A percentile compares a stretch with the other conserved stretches of the same genome.
Evolutionary conservation across 1,284 basidiomycete genomes (phyloP).

Genomic region (Clitocybe nebularis): DNA sequence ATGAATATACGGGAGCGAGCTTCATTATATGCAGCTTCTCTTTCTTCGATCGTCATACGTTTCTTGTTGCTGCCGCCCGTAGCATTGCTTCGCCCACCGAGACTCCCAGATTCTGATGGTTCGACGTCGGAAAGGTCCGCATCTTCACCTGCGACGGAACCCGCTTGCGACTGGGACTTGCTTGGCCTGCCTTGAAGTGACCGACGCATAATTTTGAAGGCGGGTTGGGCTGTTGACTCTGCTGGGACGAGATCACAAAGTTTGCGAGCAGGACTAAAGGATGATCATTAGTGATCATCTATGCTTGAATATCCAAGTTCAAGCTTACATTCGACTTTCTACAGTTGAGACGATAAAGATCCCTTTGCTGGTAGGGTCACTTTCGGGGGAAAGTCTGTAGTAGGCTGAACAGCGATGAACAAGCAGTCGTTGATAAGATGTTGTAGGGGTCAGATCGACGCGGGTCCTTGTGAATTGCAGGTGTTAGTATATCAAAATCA

Average conservation of each 20-base stretch:
- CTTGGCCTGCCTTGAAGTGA: constrained; percentile 42
- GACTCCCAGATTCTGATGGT: constrained; percentile 73
- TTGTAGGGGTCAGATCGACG: constrained; percentile 61
- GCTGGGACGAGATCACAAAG: constrained; percentile 77
- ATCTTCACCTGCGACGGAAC: constrained; percentile 68
- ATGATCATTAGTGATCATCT: constrained; percentile 6
- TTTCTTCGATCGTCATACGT: constrained; percentile 71
- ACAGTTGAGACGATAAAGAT: constrained; percentile 51
- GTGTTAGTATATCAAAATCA: neutral
- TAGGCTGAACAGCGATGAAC: constrained; percentile 79
- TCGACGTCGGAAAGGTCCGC: constrained; percentile 72
- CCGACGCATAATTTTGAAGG: constrained; percentile 83
- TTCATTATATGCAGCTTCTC: constrained; percentile 79
- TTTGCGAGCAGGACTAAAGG: constrained; percentile 57
- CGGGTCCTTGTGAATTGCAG: constrained; percentile 39
- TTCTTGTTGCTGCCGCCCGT: constrained; percentile 57
- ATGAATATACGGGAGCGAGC: constrained; percentile 81
- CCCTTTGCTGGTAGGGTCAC: constrained; percentile 57
- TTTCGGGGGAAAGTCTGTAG: constrained; percentile 67
- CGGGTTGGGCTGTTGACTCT: constrained; percentile 61
- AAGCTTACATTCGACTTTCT: constrained; percentile 71
- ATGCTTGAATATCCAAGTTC: constrained; percentile 6
- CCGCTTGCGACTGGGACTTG: constrained; percentile 55
- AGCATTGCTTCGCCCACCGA: constrained; percentile 61
- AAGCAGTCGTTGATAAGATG: constrained; percentile 77